phyloP scores from a whole-genome alignment of 164 flowering plant genomes.

The Malania oleifera region DNA sequence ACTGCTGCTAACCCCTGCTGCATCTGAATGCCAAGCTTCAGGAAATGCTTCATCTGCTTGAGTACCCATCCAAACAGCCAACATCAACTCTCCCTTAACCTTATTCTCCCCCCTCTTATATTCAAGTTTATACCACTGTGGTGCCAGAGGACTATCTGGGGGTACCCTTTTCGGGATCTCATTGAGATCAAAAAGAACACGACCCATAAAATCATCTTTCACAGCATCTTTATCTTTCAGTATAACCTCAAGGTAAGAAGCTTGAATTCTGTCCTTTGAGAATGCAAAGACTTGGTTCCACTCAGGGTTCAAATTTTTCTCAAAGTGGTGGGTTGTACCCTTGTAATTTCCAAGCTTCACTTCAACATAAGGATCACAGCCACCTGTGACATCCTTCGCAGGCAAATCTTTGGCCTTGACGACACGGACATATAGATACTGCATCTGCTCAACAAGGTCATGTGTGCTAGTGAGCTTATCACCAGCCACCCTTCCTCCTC shows the following conservation, averaged over 20 bases:
- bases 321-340: constrained; percentile 65
- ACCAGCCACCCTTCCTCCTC: constrained; percentile 49
- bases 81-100: constrained; percentile 69
- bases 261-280: constrained; percentile 77
- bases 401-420: constrained; percentile 76
- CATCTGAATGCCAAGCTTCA: constrained; percentile 83
- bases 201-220: constrained; percentile 63
- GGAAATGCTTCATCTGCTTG: constrained; percentile 87
- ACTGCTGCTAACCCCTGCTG: constrained; percentile 44
- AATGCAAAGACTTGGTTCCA: constrained; percentile 91
- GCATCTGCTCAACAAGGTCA: constrained; percentile 93
- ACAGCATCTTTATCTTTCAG: constrained; percentile 77
- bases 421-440: constrained; percentile 71
- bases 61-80: constrained; percentile 89
- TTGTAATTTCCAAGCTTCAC: constrained; percentile 79
- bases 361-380: constrained; percentile 81
- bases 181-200: constrained; percentile 49
- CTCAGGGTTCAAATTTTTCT: constrained; percentile 66
- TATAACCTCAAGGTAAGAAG: constrained; percentile 59
- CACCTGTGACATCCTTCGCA: constrained; percentile 55
- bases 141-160: constrained; percentile 81
- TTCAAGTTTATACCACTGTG: constrained; percentile 76
- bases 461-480: constrained; percentile 82
- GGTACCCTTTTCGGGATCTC: constrained; percentile 73
- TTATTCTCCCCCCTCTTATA: constrained; percentile 49